A percentile compares a stretch with the other conserved stretches of the same genome.
phyloP scores from a whole-genome alignment of 345 rosid species.

The Brassica juncea region DNA sequence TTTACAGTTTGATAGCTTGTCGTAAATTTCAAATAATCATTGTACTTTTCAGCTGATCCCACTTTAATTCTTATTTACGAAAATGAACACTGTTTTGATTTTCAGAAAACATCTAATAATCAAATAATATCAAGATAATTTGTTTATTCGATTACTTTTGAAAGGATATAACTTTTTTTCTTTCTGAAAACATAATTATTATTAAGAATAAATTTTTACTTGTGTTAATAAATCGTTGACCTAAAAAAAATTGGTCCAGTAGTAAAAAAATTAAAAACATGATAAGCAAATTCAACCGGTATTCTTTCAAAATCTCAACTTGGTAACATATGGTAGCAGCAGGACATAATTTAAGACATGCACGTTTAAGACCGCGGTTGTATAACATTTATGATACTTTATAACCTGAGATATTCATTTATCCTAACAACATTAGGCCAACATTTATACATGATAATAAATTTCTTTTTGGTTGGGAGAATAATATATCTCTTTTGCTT shows the following conservation, averaged over 20 bases:
- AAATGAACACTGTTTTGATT: not conserved
- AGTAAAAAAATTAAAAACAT: not conserved
- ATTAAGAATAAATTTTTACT: not conserved
- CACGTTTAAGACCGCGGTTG: no score
- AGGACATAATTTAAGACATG: no score
- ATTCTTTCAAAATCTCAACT: not conserved
- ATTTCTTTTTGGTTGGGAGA: not conserved
- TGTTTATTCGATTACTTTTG: not conserved
- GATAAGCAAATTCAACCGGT: not conserved
- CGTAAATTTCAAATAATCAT: constrained; percentile 22
- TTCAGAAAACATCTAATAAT: not conserved
- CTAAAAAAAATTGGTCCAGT: not conserved
- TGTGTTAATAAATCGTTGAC: not conserved
- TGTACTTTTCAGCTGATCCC: constrained; percentile 6
- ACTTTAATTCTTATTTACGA: constrained; percentile 27
- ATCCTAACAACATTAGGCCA: not conserved
- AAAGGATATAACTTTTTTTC: not conserved
- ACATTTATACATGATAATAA: not conserved
- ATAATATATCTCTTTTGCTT: not conserved
- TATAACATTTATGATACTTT: not conserved
- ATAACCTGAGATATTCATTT: not conserved
- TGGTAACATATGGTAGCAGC: not conserved
- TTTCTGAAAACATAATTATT: not conserved
- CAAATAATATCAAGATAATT: not conserved
- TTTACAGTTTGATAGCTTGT: not conserved